phyloP scores from a whole-genome alignment of 148 eudicot species.

The Silene uniflora region DNA sequence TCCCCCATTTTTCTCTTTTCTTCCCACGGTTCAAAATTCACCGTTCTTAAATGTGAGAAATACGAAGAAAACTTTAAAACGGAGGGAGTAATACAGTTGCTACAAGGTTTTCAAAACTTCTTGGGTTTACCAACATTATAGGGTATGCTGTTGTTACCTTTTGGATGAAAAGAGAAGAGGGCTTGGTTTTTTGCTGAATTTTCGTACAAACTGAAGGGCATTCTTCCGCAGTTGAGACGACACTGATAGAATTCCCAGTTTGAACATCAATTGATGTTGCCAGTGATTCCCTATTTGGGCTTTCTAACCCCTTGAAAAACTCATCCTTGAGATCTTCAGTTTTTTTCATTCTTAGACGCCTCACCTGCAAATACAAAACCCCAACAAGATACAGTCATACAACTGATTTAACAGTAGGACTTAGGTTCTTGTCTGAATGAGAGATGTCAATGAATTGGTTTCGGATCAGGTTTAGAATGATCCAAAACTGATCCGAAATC shows the following conservation, averaged over 20 bases:
- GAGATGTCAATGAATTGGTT: neutral
- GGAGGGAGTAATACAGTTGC: too few species aligned
- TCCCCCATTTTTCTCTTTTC: too few species aligned
- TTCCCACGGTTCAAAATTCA: too few species aligned
- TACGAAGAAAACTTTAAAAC: too few species aligned
- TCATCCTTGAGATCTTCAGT: slow-evolving; percentile 22
- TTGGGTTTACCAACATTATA: too few species aligned
- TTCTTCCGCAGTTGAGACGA: slow-evolving; percentile 41
- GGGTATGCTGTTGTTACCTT: slow-evolving; percentile 41
- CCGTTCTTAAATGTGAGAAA: too few species aligned
- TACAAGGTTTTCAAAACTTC: too few species aligned
- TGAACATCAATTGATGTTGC: slow-evolving; percentile 82
- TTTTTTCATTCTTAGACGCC: slow-evolving; percentile 25
- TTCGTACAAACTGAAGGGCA: slow-evolving; percentile 26
- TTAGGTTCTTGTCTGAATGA: neutral
- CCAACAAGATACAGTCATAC: neutral
- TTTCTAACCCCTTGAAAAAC: slow-evolving; percentile 28
- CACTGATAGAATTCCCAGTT: slow-evolving; percentile 51
- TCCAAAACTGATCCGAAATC: too few species aligned
- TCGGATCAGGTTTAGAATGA: neutral
- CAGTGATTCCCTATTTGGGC: slow-evolving; percentile 46
- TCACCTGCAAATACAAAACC: slow-evolving; percentile 36
- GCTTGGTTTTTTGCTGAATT: slow-evolving; percentile 38
- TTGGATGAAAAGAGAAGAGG: slow-evolving; percentile 31
- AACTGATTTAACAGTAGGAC: neutral